phyloP scores from a whole-genome alignment of 768 basidiomycete species.

The Serendipita vermifera region DNA sequence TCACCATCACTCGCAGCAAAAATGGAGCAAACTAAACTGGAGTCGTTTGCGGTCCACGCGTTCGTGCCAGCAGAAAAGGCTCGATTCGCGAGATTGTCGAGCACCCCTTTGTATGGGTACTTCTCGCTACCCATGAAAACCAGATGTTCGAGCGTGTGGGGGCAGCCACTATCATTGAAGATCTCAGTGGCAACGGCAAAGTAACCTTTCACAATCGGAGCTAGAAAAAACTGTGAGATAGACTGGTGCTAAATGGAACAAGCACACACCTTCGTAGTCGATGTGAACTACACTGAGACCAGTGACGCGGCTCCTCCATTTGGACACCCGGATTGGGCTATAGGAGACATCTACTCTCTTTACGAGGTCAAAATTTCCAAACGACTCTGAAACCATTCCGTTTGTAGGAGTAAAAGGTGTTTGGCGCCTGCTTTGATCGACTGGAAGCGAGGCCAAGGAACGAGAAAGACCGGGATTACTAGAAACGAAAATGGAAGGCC shows the following conservation, averaged over 20 bases:
- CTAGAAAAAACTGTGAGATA: constrained; percentile 26
- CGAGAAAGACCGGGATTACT: too few relatives aligned
- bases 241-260: not conserved
- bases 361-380: constrained; percentile 76
- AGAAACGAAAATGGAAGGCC: too few relatives aligned
- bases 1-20: too few relatives aligned
- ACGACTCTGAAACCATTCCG: constrained; percentile 19
- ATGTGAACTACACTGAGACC: constrained; percentile 86
- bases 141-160: constrained; percentile 48
- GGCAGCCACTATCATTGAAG: constrained; percentile 88
- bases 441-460: not conserved
- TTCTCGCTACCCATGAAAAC: constrained; percentile 93
- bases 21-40: too few relatives aligned
- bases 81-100: constrained; percentile 89
- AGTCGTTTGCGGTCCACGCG: constrained; percentile 89
- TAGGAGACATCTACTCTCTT: constrained; percentile 64
- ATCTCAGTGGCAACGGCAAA: constrained; percentile 88
- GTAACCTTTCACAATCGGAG: constrained; percentile 81
- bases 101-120: constrained; percentile 85
- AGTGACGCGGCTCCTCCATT: constrained; percentile 77
- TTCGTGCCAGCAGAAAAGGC: constrained; percentile 76
- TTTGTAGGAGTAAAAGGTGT: not conserved
- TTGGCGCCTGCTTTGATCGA: not conserved
- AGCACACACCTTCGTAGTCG: constrained; percentile 63
- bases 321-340: constrained; percentile 68